Base-by-base conservation (phyloP, 371 early-diverging fungal genomes). In the Apophysomyces elegans region DNA sequence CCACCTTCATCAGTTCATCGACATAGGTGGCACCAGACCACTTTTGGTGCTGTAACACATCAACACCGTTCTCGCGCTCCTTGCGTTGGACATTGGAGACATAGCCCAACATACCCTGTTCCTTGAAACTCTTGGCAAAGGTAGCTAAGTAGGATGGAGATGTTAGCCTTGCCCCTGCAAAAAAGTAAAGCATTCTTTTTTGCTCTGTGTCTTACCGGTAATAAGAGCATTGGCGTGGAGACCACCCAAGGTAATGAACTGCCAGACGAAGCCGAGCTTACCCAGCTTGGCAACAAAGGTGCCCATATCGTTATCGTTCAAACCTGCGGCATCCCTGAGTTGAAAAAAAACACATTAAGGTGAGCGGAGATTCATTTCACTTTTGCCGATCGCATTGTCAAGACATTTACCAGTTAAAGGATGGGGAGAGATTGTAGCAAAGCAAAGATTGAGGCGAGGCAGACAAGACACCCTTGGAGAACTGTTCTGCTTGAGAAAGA, bases 21-120 rank as follows among this genome's bases (percentile, higher is more conserved):
- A 91, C 89, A 85, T 95, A 97, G 83, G 90, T 88, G 50, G 99
- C 98, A 65, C 99, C 99, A n/a, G 96, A 95, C 99, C 99, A 99
- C 77, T 93, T 96, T 78, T 99, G 98, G 77, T 99, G 99, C 35
- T 92, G 86, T 43, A 99, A 84, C 37, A 95, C 96, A 82, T 99
- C 99, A 47, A 99, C 97, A 58, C 89, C 88, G 75, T 92, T 78
- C 57, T 83, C 84, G 59, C 99, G 90, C 77, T 99, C 99, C 83
- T 95, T 87, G 63, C 99, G 91, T 80, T 99, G 99, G 64, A 99
- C 91, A 50, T 91, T 89, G 71, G 91, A 76, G 66, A 99, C 97
- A 71, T 99, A 99, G 37, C 98, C 97, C 67, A 90, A 84, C 99
- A 99, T 97, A 43, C 98, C 98, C 57, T 86, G 85, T 70, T 87